Evolutionary conservation across 495 filamentous ascomycete genomes (phyloP).

Genomic region (Clohesyomyces aquaticus): DNA sequence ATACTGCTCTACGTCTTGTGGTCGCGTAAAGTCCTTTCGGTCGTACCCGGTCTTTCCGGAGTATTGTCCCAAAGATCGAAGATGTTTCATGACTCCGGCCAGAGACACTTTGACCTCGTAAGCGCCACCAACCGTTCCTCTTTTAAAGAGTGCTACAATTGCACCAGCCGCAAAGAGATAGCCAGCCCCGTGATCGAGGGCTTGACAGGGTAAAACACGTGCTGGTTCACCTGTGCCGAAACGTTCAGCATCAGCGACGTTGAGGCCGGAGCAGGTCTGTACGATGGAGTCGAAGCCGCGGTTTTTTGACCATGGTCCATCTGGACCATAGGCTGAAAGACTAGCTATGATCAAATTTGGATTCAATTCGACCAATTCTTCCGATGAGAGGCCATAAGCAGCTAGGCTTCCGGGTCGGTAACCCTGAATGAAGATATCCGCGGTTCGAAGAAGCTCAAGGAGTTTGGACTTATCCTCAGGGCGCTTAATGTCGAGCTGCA

Average conservation of each 20-base stretch:
- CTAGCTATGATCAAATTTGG: slow-evolving; percentile 39
- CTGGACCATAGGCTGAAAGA: slow-evolving; percentile 37
- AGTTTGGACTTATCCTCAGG: slow-evolving; percentile 34
- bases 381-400: slow-evolving; percentile 32
- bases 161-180: slow-evolving; percentile 43
- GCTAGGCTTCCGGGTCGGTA: slow-evolving; percentile 43
- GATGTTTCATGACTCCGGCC: slow-evolving; percentile 43
- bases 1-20: slow-evolving; percentile 29
- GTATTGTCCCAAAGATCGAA: slow-evolving; percentile 40
- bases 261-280: slow-evolving; percentile 44
- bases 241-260: slow-evolving; percentile 42
- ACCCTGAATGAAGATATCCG: slow-evolving; percentile 45
- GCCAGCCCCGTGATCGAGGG: slow-evolving; percentile 41
- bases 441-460: slow-evolving; percentile 31
- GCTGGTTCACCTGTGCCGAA: slow-evolving; percentile 30
- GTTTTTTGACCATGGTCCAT: slow-evolving; percentile 40
- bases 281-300: slow-evolving; percentile 45
- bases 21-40: slow-evolving; percentile 7
- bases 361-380: slow-evolving; percentile 28
- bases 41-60: slow-evolving; percentile 27
- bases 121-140: slow-evolving; percentile 30
- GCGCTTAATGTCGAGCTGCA: slow-evolving; percentile 41
- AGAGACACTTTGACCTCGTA: slow-evolving; percentile 45
- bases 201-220: slow-evolving; percentile 41
- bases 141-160: slow-evolving; percentile 38